Conservation (phyloP, 2,329 filamentous ascomycete species). For the Botrytis paeoniae region DNA sequence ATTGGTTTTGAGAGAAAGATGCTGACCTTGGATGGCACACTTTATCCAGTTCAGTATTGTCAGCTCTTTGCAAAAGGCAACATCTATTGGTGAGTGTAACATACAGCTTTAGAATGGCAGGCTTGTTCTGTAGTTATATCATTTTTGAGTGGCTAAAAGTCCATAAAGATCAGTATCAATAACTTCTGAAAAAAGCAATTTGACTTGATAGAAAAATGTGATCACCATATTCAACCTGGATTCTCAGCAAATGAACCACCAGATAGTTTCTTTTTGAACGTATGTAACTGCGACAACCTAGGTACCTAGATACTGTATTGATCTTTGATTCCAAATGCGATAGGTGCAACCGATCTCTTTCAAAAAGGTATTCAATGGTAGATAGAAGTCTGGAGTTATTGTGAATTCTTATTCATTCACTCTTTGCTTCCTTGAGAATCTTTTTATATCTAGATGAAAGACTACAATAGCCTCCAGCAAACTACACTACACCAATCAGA, state of each 20-base stretch:
- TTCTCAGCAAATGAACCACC: neutral
- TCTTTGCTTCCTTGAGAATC: neutral
- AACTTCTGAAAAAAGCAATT: constrained; percentile 1
- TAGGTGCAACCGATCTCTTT: neutral
- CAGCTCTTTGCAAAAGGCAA: neutral
- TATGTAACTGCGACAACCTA: neutral
- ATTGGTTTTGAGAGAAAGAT: neutral
- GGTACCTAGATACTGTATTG: neutral
- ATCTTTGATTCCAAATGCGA: neutral
- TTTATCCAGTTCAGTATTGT: constrained; percentile 38
- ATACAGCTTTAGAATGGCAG: constrained; percentile 80
- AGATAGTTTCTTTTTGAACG: neutral
- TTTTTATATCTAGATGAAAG: neutral
- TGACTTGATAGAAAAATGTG: neutral
- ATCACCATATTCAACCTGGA: constrained; percentile 12
- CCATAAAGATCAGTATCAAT: constrained; percentile 18
- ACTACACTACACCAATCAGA: neutral
- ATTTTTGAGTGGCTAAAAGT: constrained; percentile 54
- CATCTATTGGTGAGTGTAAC: constrained; percentile 38
- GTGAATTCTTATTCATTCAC: neutral
- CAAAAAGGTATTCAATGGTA: neutral
- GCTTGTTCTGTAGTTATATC: constrained; percentile 61
- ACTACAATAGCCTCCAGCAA: neutral
- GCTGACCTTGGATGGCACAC: constrained; percentile 86
- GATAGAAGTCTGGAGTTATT: neutral